These are phyloP conservation scores for Daldinia sp. DNA, from an alignment of 2,329 filamentous ascomycete genomes.

Conservation along the genomic window DNA sequence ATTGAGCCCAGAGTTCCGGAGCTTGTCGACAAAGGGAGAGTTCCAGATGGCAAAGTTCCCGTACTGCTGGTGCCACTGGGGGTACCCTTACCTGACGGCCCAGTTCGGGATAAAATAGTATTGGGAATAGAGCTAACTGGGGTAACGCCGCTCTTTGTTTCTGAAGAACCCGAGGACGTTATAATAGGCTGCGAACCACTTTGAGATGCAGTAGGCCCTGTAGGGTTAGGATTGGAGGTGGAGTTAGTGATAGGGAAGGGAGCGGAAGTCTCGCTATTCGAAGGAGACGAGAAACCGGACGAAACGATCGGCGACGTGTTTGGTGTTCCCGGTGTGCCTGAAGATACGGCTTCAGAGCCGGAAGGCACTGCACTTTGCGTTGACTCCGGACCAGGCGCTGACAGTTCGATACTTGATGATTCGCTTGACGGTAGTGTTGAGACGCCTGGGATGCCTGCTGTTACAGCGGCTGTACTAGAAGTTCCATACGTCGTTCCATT, in stretches of 20 bases:
- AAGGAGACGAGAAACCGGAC: slow-evolving; percentile 4
- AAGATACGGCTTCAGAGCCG: slow-evolving; percentile 12
- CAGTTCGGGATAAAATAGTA: slow-evolving; percentile 3
- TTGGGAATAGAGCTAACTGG: slow-evolving; percentile 11
- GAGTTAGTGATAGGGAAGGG: slow-evolving; percentile 19
- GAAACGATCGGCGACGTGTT: slow-evolving; percentile 8
- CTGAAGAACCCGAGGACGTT: background rate
- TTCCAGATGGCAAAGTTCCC: background rate
- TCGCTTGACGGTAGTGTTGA: slow-evolving; percentile 8
- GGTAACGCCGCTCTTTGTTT: background rate
- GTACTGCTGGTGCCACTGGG: slow-evolving; percentile 7
- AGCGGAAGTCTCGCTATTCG: slow-evolving; percentile 7
- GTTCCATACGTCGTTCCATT: slow-evolving; percentile 36
- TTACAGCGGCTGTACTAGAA: slow-evolving; percentile 38
- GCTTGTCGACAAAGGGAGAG: background rate
- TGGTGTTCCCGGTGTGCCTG: slow-evolving; percentile 8
- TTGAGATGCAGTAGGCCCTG: slow-evolving; percentile 1
- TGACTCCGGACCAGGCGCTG: slow-evolving; percentile 9
- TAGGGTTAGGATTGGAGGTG: slow-evolving; percentile 6
- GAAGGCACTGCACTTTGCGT: slow-evolving; percentile 16
- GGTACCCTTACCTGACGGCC: slow-evolving; percentile 11
- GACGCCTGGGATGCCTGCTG: slow-evolving; percentile 27
- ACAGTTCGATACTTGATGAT: slow-evolving; percentile 9
- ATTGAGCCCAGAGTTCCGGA: background rate
- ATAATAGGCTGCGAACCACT: slow-evolving; percentile 1